Evolutionary conservation across 805 yeast species (phyloP).

Genomic region (Yarrowia bubula): DNA sequence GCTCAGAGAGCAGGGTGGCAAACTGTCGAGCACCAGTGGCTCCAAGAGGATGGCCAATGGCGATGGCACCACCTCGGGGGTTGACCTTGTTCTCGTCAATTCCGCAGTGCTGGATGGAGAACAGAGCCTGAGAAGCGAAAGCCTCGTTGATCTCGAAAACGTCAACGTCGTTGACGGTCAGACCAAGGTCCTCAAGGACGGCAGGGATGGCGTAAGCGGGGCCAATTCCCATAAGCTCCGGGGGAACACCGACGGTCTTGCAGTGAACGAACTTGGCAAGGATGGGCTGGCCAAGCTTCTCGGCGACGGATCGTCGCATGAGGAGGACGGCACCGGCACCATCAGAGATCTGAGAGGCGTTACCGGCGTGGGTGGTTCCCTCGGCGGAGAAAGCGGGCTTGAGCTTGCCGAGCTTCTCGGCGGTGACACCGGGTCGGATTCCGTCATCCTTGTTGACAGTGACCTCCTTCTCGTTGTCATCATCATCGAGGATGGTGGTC

Average conservation of each 20-base stretch:
- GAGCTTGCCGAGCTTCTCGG: slow-evolving; percentile 67
- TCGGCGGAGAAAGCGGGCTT: slow-evolving; percentile 83
- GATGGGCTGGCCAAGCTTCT: slow-evolving; percentile 65
- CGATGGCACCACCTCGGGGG: slow-evolving; percentile 96
- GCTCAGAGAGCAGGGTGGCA: slow-evolving; percentile 81
- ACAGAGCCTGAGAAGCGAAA: slow-evolving; percentile 91
- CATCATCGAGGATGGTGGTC: slow-evolving; percentile 55
- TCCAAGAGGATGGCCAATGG: slow-evolving; percentile 91
- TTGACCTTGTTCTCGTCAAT: slow-evolving; percentile 72
- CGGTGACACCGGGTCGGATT: slow-evolving; percentile 82
- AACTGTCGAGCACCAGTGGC: slow-evolving; percentile 91
- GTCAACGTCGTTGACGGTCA: slow-evolving; percentile 62
- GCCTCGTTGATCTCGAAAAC: slow-evolving; percentile 94
- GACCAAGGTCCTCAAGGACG: slow-evolving; percentile 60
- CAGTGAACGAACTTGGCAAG: slow-evolving; percentile 78
- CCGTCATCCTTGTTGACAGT: slow-evolving; percentile 77
- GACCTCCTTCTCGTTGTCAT: slow-evolving; percentile 55
- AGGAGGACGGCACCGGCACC: slow-evolving; percentile 91
- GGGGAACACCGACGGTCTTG: slow-evolving; percentile 88
- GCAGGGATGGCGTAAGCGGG: slow-evolving; percentile 95
- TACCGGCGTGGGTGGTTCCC: slow-evolving; percentile 93
- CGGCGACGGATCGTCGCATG: slow-evolving; percentile 83
- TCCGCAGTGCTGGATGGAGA: slow-evolving; percentile 62
- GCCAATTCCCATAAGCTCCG: slow-evolving; percentile 96
- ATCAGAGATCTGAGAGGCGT: slow-evolving; percentile 92